Conservation (phyloP, 1,139 yeast genomes). For the Hyphopichia buzzinii region DNA sequence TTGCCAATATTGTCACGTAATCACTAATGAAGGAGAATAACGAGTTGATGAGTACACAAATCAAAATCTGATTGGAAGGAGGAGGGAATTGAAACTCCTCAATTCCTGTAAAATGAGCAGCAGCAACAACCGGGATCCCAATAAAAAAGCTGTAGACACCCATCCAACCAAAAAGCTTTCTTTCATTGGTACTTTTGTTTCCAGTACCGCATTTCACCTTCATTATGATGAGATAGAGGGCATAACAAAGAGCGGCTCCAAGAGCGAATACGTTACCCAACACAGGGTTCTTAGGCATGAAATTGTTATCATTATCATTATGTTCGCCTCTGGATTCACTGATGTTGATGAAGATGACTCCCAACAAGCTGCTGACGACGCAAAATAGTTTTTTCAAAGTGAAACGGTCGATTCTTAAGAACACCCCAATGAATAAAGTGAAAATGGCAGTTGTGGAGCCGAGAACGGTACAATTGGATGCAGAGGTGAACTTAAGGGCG, state of each 20-base stretch:
- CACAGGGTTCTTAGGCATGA: constrained; percentile 36
- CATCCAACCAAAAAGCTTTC: constrained; percentile 46
- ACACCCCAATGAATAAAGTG: constrained; percentile 44
- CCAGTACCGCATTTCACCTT: constrained; percentile 45
- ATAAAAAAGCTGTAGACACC: constrained; percentile 41
- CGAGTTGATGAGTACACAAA: constrained; percentile 40
- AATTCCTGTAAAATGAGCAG: constrained; percentile 31
- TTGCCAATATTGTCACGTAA: constrained; percentile 47
- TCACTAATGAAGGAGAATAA: constrained; percentile 49
- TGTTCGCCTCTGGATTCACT: constrained; percentile 25
- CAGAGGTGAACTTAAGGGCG: constrained; percentile 49
- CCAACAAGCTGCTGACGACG: constrained; percentile 42
- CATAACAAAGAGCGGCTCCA: constrained; percentile 46
- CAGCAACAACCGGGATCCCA: constrained; percentile 36
- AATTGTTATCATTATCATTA: constrained; percentile 17
- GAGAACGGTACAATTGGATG: constrained; percentile 52
- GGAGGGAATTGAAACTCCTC: constrained; percentile 46
- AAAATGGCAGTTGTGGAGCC: constrained; percentile 53
- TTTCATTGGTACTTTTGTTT: constrained; percentile 44
- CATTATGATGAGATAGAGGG: constrained; percentile 44
- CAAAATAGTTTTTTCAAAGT: constrained; percentile 43
- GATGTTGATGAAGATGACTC: constrained; percentile 47
- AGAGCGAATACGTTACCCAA: constrained; percentile 49
- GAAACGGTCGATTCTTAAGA: constrained; percentile 40
- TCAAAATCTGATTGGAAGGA: constrained; percentile 28